Base-by-base conservation (phyloP, 108 stramenopile species). In the Schizochytrium sp. region DNA sequence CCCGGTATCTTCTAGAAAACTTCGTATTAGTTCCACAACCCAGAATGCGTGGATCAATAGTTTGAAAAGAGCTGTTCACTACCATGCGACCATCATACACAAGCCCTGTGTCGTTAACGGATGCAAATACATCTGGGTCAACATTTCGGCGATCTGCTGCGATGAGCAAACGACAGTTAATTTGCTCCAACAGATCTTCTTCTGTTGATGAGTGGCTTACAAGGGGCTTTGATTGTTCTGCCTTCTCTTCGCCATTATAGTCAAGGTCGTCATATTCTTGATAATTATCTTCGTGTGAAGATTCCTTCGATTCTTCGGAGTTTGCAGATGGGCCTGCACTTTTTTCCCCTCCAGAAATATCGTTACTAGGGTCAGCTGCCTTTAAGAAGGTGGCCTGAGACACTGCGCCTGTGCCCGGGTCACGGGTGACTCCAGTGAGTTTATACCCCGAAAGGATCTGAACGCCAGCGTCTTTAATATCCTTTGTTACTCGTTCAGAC, bases 1-100 rank as follows among this genome's bases (percentile, higher is more conserved):
- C 53, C 41, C 89, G 28, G 89, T 53, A 61, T 3, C 58, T 42
- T 38, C 91, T 64, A 0, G 89, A 88, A 69, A 91, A 94, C 90
- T 92, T 92, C 3, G 93, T 93, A 46, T 92, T 76, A 41, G 93
- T 89, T 2, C 94, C 94, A 13, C 87, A 92, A 1, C 92, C 93
- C 88, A 92, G 90, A n/a, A 94, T 91, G 91, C 61, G 50, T 4
- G 57, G 56, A 72, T 94, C 94, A 4, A 64, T 87, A 12, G 94
- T 94, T 8, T 56, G 41, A 87, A 93, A 90, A 61, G 41, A 7
- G 59, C 57, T 87, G 88, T 92, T 90, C 15, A 94, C 93, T 4
- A 94, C 93, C 46, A 94, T 89, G 46, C 92, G 76, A 17, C 93
- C 93, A 61, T 94, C 93, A 69, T 92, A 94, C 38, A 94, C 93